Conservation (phyloP, 768 basidiomycete species). For the Collybiopsis confluens region DNA sequence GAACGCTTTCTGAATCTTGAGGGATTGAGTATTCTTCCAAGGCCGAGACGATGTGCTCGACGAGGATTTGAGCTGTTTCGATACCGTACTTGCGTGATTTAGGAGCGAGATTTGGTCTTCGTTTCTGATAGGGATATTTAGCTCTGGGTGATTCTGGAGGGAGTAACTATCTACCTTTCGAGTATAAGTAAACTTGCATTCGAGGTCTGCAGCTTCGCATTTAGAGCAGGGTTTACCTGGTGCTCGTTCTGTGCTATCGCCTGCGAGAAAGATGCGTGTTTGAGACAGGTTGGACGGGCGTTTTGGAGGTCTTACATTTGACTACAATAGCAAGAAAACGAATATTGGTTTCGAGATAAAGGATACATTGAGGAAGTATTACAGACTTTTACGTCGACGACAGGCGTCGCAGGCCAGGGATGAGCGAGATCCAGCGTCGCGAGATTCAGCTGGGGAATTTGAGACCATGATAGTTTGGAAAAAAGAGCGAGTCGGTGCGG, state of each 20-base stretch:
- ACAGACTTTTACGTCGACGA: not conserved
- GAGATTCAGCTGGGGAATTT: not conserved
- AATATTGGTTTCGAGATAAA: no score
- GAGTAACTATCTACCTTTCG: not conserved
- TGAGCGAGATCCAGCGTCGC: not conserved
- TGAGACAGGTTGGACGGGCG: no score
- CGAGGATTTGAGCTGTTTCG: not conserved
- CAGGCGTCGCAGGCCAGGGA: not conserved
- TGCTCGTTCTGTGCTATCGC: not conserved
- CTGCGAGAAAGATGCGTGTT: no score
- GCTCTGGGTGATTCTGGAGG: not conserved
- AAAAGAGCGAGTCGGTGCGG: not conserved
- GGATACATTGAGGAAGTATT: not conserved
- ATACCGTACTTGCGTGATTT: not conserved
- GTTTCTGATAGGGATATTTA: not conserved
- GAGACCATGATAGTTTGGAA: not conserved
- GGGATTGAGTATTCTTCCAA: conserved; percentile 4
- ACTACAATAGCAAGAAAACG: not conserved
- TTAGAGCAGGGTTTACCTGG: not conserved
- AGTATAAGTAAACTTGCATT: conserved; percentile 5
- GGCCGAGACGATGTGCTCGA: not conserved
- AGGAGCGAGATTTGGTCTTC: not conserved
- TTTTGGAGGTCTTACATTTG: not conserved
- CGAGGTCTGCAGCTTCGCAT: not conserved
- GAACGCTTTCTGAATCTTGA: conserved; percentile 6